Evolutionary conservation across 495 filamentous ascomycete genomes (phyloP).

Genomic region (Hypoxylon subgilvum): DNA sequence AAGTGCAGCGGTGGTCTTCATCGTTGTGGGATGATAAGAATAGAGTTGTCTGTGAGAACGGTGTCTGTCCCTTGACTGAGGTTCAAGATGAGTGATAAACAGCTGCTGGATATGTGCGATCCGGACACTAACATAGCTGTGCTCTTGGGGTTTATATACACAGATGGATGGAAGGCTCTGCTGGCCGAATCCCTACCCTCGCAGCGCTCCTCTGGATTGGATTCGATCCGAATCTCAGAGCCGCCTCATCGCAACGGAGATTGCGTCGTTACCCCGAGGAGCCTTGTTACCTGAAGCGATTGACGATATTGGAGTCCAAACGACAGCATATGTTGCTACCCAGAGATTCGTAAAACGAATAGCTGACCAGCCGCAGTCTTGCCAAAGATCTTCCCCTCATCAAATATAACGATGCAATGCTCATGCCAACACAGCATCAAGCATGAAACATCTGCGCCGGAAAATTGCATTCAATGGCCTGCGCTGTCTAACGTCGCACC

Average conservation of each 20-base stretch:
- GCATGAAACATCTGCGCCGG: constrained; percentile 7
- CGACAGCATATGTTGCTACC: not conserved
- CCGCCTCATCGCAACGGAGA: not conserved
- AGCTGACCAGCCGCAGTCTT: not conserved
- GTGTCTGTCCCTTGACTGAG: not conserved
- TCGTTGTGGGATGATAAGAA: not conserved
- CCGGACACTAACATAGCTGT: not conserved
- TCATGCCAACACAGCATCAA: not conserved
- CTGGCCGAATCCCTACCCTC: not conserved
- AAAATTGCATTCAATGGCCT: constrained; percentile 4
- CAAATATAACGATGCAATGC: not conserved
- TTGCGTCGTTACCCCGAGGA: not conserved
- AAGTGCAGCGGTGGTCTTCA: constrained; percentile 6
- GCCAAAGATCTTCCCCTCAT: not conserved
- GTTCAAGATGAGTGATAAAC: not conserved
- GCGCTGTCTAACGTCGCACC: not conserved
- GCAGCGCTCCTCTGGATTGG: not conserved
- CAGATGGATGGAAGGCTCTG: not conserved
- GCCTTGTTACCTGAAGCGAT: not conserved
- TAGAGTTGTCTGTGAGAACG: not conserved
- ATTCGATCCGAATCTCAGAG: not conserved
- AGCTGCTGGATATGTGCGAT: not conserved
- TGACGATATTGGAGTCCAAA: not conserved
- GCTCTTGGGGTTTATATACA: not conserved
- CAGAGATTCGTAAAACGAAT: not conserved